Evolutionary conservation across 2,329 filamentous ascomycete genomes (phyloP), one percentile per base, ranked within the genome.

Genomic region (Aspergillus amoenus): DNA sequence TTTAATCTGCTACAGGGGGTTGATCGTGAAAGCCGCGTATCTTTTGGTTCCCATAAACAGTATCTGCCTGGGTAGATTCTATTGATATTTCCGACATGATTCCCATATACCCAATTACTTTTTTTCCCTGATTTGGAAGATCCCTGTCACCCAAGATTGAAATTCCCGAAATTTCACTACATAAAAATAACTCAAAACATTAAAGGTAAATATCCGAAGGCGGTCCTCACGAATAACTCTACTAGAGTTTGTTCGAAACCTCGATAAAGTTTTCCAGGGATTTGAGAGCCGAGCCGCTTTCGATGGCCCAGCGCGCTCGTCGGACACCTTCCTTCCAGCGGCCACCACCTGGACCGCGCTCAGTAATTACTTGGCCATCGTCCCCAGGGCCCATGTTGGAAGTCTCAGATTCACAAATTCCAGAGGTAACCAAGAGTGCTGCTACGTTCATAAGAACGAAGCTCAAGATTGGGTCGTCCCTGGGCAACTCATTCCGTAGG

Each of bases 361-460:
- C 93, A 15, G 78, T 85, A 61, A 96, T 84, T 46, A 96, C 91
- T 42, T 87, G 81, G 0, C 91, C 90, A 67, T 93, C 89, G 66
- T 96, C 91, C 1, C 88, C 90, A 46, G 82, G 78, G 0, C 90
- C 91, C 89, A 95, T 91, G 69, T 85, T 78, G 70, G 90, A 95
- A 30, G 81, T 82, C 57, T 96, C 89, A 0, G 88, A 85, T 63
- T 97, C 93, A 70, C 92, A 96, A 34, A 96, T 81, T 3, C 94
- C 94, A 2, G 91, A 88, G 3, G 89, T 84, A 0, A 96, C 93
- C 52, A 99, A 83, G 51, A 99, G 78, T 2, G 92, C 91, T 0
- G 93, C 93, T 2, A 93, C 90, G 70, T 99, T 99, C 76, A 97
- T 89, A 51, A 97, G 82, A 18, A 99, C 91, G 70, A 99, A 99